Conservation (phyloP, 2,329 filamentous ascomycete genomes). For the Pseudofabraea citricarpa region DNA sequence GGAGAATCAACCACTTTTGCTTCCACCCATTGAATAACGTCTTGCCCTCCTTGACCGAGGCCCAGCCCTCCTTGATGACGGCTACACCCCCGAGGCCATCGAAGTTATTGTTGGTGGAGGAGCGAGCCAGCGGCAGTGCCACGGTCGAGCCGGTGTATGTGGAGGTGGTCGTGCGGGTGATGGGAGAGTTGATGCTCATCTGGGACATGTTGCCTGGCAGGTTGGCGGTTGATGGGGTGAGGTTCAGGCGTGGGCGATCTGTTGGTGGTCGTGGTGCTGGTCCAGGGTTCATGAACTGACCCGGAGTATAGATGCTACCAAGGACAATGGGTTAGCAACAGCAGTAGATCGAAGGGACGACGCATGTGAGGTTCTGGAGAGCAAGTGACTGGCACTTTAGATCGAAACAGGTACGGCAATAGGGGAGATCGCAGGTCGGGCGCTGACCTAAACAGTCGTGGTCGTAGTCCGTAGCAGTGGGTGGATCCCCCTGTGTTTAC, state of each 20-base stretch:
- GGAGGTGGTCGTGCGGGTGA: slow-evolving; percentile 59
- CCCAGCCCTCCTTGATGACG: slow-evolving; percentile 77
- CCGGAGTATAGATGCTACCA: slow-evolving; percentile 50
- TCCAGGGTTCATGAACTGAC: slow-evolving; percentile 92
- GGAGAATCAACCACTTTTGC: slow-evolving; percentile 84
- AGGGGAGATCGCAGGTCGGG: too few relatives aligned
- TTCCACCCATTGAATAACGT: slow-evolving; percentile 84
- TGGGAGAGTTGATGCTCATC: slow-evolving; percentile 67
- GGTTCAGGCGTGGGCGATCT: slow-evolving; percentile 74
- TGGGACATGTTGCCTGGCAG: slow-evolving; percentile 75
- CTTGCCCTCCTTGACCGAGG: slow-evolving; percentile 85
- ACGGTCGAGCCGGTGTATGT: slow-evolving; percentile 70
- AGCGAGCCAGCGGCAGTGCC: slow-evolving; percentile 63
- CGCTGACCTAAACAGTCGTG: neutral
- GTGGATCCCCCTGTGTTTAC: slow-evolving; percentile 17
- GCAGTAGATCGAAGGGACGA: slow-evolving; percentile 1
- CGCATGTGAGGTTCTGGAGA: slow-evolving; percentile 1
- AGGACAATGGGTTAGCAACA: slow-evolving; percentile 5
- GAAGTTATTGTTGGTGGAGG: slow-evolving; percentile 43
- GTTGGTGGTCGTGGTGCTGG: slow-evolving; percentile 87
- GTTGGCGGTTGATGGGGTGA: slow-evolving; percentile 69
- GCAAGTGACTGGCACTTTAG: too few relatives aligned
- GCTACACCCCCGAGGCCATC: slow-evolving; percentile 64
- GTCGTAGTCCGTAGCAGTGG: slow-evolving; percentile 1
- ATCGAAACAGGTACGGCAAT: too few relatives aligned